Percentiles rank a stretch among this genome's conserved stretches.
Evolutionary conservation across 179 eudicot genomes (phyloP).

Genomic region (Patellifolia procumbens): DNA sequence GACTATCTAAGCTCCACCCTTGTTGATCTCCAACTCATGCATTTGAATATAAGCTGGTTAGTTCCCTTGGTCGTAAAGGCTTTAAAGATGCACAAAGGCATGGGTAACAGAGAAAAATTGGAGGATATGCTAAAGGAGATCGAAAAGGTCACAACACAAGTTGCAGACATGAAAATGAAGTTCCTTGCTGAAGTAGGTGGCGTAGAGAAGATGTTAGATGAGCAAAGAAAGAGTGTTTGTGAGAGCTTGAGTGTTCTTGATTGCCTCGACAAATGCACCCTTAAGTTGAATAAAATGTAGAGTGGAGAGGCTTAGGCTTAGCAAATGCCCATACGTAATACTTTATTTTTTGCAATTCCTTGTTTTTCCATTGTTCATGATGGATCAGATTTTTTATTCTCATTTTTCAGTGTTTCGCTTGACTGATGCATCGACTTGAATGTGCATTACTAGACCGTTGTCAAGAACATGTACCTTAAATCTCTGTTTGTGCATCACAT

Average conservation of each 20-base stretch:
- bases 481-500: too few relatives aligned
- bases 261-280: too few relatives aligned
- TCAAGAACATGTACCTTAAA: not conserved
- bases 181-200: too few relatives aligned
- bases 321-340: not conserved
- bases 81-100: not conserved
- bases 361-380: not conserved
- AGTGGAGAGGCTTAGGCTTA: not conserved
- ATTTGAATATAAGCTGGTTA: not conserved
- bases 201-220: too few relatives aligned
- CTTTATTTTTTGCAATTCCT: not conserved
- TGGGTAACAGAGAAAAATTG: not conserved
- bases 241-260: not conserved
- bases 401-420: not conserved
- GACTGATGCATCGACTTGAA: not conserved
- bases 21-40: slow-evolving; percentile 12
- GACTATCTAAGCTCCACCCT: slow-evolving; percentile 4
- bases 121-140: not conserved
- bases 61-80: not conserved
- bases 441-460: not conserved
- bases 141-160: not conserved
- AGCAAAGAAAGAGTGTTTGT: too few relatives aligned
- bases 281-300: not conserved
- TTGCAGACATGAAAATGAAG: not conserved
- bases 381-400: not conserved